A percentile compares a stretch with the other conserved stretches of the same genome.
These are phyloP conservation scores for Agaricus subrufescens DNA, from an alignment of 768 basidiomycete species.

Conservation along the genomic window DNA sequence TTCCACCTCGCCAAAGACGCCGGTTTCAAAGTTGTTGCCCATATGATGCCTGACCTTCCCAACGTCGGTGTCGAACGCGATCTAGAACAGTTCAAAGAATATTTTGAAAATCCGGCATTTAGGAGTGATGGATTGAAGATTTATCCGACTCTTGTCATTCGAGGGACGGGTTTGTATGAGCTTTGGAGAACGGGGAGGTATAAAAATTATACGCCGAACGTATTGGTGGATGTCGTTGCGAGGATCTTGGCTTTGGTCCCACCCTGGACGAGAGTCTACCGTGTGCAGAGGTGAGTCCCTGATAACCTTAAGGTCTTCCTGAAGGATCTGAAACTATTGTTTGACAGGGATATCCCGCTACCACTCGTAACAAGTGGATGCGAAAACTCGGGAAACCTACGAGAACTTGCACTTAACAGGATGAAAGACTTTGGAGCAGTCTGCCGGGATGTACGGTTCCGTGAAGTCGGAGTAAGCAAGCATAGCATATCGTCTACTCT, in stretches of 20 bases:
- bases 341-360: conserved; percentile 85
- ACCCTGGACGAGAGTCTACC: conserved; percentile 98
- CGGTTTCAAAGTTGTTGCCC: conserved; percentile 98
- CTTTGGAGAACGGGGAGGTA: conserved; percentile 96
- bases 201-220: conserved; percentile 99
- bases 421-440: conserved; percentile 99
- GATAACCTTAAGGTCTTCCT: neutral
- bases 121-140: conserved; percentile 97
- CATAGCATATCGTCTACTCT: conserved; percentile 1
- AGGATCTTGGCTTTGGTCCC: conserved; percentile 94
- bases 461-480: conserved; percentile 84
- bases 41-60: conserved; percentile 99
- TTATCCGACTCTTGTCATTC: conserved; percentile 96
- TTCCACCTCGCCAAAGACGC: conserved; percentile 99
- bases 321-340: conserved; percentile 5
- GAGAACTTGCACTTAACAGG: conserved; percentile 91
- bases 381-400: conserved; percentile 94
- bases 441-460: conserved; percentile 94
- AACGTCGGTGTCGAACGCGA: conserved; percentile 98
- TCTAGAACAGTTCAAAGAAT: conserved; percentile 98
- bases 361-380: conserved; percentile 96
- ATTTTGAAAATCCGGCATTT: conserved; percentile 98
- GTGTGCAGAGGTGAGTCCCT: conserved; percentile 77
- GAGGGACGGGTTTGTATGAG: conserved; percentile 94
- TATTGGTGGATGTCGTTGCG: conserved; percentile 95